Evolutionary conservation across 495 filamentous ascomycete genomes (phyloP).

Genomic region (Aspergillus baeticus): DNA sequence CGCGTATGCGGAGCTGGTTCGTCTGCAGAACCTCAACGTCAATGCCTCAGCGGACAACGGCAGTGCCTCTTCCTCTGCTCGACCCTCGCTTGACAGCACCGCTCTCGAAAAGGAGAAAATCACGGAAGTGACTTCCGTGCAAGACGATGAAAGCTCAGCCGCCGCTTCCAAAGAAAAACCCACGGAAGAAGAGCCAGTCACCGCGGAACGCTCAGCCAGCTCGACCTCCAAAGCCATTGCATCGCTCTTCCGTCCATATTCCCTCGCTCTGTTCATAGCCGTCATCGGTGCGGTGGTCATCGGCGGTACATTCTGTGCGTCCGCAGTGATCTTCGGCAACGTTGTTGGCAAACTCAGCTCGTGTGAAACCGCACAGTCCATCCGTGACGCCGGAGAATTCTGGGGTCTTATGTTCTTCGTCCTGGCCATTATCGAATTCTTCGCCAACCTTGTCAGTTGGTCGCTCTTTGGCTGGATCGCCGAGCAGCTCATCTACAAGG

Average conservation of each 20-base stretch:
- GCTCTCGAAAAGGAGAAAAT: constrained; percentile 1
- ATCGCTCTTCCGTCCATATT: constrained; percentile 13
- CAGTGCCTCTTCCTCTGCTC: not conserved
- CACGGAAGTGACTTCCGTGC: not conserved
- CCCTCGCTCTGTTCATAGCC: not conserved
- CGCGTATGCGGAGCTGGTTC: constrained; percentile 16
- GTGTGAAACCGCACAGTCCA: constrained; percentile 32
- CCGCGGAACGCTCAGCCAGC: not conserved
- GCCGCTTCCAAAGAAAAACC: not conserved
- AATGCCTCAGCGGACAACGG: not conserved
- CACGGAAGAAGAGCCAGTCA: not conserved
- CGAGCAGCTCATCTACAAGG: constrained; percentile 48
- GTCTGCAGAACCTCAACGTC: constrained; percentile 19
- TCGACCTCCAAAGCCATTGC: not conserved
- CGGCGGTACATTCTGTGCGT: constrained; percentile 44
- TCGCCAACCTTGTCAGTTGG: constrained; percentile 46
- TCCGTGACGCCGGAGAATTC: constrained; percentile 41
- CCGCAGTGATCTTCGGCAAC: constrained; percentile 52
- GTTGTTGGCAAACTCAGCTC: constrained; percentile 42
- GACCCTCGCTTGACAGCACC: not conserved
- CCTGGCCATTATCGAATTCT: constrained; percentile 50
- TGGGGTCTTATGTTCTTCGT: constrained; percentile 56
- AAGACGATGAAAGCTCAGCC: not conserved
- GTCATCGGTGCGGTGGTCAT: constrained; percentile 24
- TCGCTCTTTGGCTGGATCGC: constrained; percentile 51